Percentiles rank a stretch among this genome's conserved stretches.
These are phyloP conservation scores for Apostasia ramifera DNA, from an alignment of 106 monocot genomes.

Conservation along the genomic window DNA sequence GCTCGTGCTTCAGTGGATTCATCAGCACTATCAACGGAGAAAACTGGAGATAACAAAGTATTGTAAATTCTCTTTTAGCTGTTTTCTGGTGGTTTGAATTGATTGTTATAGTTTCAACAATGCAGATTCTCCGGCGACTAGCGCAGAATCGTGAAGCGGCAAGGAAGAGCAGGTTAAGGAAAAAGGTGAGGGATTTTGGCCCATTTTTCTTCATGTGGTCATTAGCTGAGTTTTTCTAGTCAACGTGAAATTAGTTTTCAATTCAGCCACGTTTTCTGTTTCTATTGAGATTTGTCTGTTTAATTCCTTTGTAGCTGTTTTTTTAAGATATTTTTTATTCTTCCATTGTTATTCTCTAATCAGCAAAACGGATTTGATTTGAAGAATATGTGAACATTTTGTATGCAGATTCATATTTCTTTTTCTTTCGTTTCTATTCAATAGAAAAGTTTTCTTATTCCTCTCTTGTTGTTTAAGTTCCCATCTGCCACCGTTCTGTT, in stretches of 20 bases:
- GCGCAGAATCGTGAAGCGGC: conserved; percentile 75
- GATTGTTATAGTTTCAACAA: neutral
- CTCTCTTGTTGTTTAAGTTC: no score
- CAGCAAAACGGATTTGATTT: no score
- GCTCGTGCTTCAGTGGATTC: conserved; percentile 25
- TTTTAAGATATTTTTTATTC: no score
- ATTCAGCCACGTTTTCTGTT: neutral
- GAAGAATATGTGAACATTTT: no score
- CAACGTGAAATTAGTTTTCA: neutral
- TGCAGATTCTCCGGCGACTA: conserved; percentile 46
- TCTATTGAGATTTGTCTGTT: neutral
- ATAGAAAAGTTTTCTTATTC: no score
- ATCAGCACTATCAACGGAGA: conserved; percentile 29
- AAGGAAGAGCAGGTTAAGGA: conserved; percentile 53
- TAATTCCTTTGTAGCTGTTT: no score
- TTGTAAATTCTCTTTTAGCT: neutral
- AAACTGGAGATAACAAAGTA: conserved; percentile 59
- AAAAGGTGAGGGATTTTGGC: conserved; percentile 27
- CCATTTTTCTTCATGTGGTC: neutral
- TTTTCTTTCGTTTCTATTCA: no score
- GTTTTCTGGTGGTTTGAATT: neutral
- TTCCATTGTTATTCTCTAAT: no score
- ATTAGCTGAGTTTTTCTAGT: neutral
- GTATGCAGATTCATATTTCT: no score
- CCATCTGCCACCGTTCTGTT: no score